Evolutionary conservation across 2,329 filamentous ascomycete species (phyloP).

Genomic region (Pseudocercospora vitis): DNA sequence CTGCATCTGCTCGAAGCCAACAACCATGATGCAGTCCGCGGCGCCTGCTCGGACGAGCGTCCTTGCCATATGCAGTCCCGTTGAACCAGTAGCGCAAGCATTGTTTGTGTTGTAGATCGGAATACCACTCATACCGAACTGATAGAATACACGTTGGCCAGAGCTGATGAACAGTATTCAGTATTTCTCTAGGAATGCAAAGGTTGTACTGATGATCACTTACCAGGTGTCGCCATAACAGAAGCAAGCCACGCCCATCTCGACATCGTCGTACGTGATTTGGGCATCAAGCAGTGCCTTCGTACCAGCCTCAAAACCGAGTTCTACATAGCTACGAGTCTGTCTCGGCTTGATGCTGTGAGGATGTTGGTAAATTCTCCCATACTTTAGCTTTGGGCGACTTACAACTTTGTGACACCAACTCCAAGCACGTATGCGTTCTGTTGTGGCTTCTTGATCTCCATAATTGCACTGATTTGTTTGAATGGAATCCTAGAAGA

Average conservation of each 20-base stretch:
- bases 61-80: conserved; percentile 79
- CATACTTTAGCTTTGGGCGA: background rate
- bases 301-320: conserved; percentile 87
- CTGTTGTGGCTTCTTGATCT: conserved; percentile 38
- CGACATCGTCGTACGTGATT: conserved; percentile 94
- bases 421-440: conserved; percentile 86
- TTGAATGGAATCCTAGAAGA: background rate
- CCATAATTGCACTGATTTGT: conserved; percentile 17
- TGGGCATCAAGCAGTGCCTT: conserved; percentile 82
- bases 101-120: conserved; percentile 99
- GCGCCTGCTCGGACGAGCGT: conserved; percentile 69
- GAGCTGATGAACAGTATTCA: no score
- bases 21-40: conserved; percentile 77
- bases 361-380: background rate
- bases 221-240: conserved; percentile 64
- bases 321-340: conserved; percentile 91
- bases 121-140: conserved; percentile 96
- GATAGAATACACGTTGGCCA: conserved; percentile 95
- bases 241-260: conserved; percentile 94
- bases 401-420: conserved; percentile 88
- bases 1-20: conserved; percentile 99
- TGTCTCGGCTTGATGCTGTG: conserved; percentile 82
- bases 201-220: no score
- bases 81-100: conserved; percentile 95
- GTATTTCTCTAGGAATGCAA: no score